Evolutionary conservation across 352 stramenopile genomes (phyloP).

Genomic region (Pilasporangium apinafurcum): DNA sequence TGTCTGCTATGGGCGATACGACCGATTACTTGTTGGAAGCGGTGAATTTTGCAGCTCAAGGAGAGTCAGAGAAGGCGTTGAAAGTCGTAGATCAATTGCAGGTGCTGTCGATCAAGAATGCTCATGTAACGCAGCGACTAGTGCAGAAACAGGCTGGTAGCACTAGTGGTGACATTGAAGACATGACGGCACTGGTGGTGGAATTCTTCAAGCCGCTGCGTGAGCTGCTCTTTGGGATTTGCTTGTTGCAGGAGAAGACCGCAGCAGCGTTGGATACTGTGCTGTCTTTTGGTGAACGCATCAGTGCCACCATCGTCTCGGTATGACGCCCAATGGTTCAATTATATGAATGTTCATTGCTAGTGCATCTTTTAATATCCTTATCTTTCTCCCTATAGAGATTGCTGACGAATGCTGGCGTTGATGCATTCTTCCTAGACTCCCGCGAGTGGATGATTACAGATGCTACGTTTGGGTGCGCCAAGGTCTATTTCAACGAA

Average conservation of each 20-base stretch:
- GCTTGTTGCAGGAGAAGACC: conserved; percentile 70
- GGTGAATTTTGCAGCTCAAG: conserved; percentile 44
- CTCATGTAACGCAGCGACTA: conserved; percentile 52
- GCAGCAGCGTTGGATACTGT: conserved; percentile 59
- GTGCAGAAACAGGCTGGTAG: conserved; percentile 12
- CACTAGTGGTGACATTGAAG: conserved; percentile 22
- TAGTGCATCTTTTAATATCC: background rate
- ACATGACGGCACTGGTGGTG: conserved; percentile 42
- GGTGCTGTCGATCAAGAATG: conserved; percentile 51
- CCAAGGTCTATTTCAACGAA: conserved; percentile 74
- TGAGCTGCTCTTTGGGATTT: conserved; percentile 73
- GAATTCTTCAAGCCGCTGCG: conserved; percentile 70
- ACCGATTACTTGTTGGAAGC: conserved; percentile 71
- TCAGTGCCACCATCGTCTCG: conserved; percentile 67
- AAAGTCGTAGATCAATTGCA: conserved; percentile 55
- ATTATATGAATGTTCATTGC: background rate
- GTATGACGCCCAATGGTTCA: conserved; percentile 11
- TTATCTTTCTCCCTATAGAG: conserved; percentile 6
- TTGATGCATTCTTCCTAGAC: conserved; percentile 64
- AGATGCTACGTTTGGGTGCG: conserved; percentile 59
- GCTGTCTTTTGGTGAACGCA: conserved; percentile 74
- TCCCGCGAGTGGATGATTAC: conserved; percentile 70
- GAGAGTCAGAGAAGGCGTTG: conserved; percentile 35
- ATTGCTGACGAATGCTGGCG: conserved; percentile 46
- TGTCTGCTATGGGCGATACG: conserved; percentile 77